Conservation (phyloP, 2,329 filamentous ascomycete genomes). For the Rachicladosporium sp. region DNA sequence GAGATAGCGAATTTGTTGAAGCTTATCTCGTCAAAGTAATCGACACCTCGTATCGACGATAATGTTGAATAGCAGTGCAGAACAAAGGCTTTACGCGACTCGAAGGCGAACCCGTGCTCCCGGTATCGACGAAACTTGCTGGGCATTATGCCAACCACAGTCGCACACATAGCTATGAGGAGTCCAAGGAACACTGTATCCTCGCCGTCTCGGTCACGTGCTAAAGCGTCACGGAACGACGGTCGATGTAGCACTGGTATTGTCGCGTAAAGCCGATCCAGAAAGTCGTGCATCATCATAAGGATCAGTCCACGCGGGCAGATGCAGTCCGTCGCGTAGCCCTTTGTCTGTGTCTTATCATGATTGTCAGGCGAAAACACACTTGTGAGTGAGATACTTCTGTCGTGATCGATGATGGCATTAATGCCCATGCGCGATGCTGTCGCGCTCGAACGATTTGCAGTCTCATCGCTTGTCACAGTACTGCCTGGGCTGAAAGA, state of each 20-base stretch:
- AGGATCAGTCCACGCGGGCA: constrained; percentile 4
- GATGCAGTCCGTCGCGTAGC: constrained; percentile 2
- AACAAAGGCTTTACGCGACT: constrained; percentile 1
- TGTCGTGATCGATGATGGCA: too few relatives aligned
- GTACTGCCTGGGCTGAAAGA: not conserved
- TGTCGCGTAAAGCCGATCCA: constrained; percentile 1
- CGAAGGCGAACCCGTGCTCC: not conserved
- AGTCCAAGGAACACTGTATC: constrained; percentile 2
- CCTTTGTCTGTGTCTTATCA: not conserved
- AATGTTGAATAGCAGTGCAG: constrained; percentile 1
- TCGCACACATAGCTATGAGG: constrained; percentile 2
- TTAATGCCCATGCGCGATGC: too few relatives aligned
- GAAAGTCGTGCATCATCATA: constrained; percentile 4
- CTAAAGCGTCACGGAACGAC: constrained; percentile 1
- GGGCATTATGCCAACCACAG: constrained; percentile 2
- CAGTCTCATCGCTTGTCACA: not conserved
- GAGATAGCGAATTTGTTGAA: constrained; percentile 4
- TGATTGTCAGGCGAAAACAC: not conserved
- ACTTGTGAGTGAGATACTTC: not conserved
- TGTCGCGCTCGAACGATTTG: not conserved
- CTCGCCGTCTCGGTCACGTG: constrained; percentile 1
- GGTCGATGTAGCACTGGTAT: constrained; percentile 5
- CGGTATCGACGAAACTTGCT: constrained; percentile 4
- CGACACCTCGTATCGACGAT: constrained; percentile 1
- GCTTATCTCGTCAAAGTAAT: constrained; percentile 5